Evolutionary conservation across 2,329 filamentous ascomycete genomes (phyloP).

Genomic region (Trichophyton verrucosum): DNA sequence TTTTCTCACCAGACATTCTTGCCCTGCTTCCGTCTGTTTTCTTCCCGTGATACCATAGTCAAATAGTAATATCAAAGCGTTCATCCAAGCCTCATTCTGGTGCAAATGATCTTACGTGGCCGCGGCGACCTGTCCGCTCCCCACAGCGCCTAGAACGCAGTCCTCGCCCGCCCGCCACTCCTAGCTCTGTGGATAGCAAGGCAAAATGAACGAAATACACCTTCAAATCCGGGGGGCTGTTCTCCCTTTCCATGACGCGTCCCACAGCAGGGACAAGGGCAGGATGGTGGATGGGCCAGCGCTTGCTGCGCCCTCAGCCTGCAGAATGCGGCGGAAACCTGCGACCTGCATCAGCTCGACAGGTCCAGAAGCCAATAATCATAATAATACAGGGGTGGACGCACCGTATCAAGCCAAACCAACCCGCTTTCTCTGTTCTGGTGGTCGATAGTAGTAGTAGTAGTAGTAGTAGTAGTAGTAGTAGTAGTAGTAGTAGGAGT

Average conservation of each 20-base stretch:
- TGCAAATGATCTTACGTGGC: background rate
- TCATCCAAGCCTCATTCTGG: background rate
- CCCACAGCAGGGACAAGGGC: background rate
- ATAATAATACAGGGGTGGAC: no score
- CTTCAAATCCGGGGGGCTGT: no score
- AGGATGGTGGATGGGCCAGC: background rate
- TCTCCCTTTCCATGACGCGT: background rate
- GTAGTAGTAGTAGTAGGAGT: no score
- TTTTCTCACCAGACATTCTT: background rate
- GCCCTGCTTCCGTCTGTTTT: background rate
- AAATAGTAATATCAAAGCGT: background rate
- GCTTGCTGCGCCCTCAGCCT: background rate
- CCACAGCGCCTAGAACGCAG: no score
- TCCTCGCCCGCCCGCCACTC: no score
- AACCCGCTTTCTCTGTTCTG: no score
- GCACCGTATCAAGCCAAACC: no score
- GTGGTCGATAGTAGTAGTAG: no score
- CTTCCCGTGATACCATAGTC: background rate
- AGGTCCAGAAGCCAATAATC: background rate
- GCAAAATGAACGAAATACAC: no score
- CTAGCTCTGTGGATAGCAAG: no score
- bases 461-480: no score
- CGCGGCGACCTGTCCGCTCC: background rate
- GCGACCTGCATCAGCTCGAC: background rate
- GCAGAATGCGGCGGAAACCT: background rate